Conservation (phyloP, 495 filamentous ascomycete genomes). For the Clavariopsis aquatica region DNA sequence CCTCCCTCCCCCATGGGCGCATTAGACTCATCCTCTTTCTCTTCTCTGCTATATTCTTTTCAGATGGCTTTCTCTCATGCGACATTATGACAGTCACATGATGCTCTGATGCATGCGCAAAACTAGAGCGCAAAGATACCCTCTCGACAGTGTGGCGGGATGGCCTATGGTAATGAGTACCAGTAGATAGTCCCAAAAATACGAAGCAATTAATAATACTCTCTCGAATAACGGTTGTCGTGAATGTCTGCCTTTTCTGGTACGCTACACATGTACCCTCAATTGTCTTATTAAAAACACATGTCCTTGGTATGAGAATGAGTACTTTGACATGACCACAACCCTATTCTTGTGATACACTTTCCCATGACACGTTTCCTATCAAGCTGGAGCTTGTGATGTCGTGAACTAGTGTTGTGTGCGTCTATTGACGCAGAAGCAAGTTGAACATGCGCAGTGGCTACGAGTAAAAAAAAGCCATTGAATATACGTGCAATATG, state of each 20-base stretch:
- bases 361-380: too few relatives aligned
- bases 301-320: not conserved
- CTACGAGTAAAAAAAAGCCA: too few relatives aligned
- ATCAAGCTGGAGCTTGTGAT: too few relatives aligned
- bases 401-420: too few relatives aligned
- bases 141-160: slow-evolving; percentile 21
- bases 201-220: not conserved
- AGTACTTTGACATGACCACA: not conserved
- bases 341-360: not conserved
- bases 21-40: slow-evolving; percentile 9
- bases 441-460: too few relatives aligned
- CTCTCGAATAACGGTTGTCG: not conserved
- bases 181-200: not conserved
- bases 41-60: slow-evolving; percentile 9
- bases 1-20: too few relatives aligned
- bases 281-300: too few relatives aligned
- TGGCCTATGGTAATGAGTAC: not conserved
- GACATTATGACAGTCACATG: slow-evolving; percentile 12
- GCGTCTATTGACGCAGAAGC: not conserved
- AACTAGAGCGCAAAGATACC: slow-evolving; percentile 32
- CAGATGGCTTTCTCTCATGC: not conserved
- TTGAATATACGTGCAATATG: too few relatives aligned
- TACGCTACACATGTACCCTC: not conserved
- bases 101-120: slow-evolving; percentile 27
- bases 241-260: not conserved